Evolutionary conservation across 208 protist genomes (phyloP).

Genomic region (Leishmania arabica): DNA sequence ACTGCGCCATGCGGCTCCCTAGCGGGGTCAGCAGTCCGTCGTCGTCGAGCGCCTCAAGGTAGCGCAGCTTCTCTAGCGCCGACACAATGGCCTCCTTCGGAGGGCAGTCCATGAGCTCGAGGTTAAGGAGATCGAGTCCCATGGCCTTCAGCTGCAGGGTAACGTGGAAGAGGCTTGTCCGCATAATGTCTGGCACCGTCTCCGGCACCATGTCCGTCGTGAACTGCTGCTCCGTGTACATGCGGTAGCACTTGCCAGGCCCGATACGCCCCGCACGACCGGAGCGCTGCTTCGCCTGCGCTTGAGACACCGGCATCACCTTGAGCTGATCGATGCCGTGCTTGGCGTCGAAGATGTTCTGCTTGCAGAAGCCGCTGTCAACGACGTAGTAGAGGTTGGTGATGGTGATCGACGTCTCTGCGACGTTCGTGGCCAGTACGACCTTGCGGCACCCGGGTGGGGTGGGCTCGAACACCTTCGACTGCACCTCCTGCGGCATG

Average conservation of each 20-base stretch:
- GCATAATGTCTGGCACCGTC: slow-evolving; percentile 98
- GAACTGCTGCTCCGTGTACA: slow-evolving; percentile 97
- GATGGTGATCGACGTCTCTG: slow-evolving; percentile 99
- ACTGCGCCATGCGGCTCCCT: slow-evolving; percentile 98
- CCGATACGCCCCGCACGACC: slow-evolving; percentile 96
- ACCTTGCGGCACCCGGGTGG: slow-evolving; percentile 94
- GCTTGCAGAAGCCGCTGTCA: slow-evolving; percentile 98
- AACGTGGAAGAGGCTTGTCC: slow-evolving; percentile 97
- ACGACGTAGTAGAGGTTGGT: slow-evolving; percentile 99
- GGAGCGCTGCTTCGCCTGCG: slow-evolving; percentile 96
- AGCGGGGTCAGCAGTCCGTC: slow-evolving; percentile 97
- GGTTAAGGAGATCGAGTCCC: slow-evolving; percentile 97
- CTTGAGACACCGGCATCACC: slow-evolving; percentile 97
- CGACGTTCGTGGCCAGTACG: slow-evolving; percentile 99
- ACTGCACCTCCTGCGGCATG: slow-evolving; percentile 98
- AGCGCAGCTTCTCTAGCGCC: slow-evolving; percentile 97
- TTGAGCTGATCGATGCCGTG: slow-evolving; percentile 97
- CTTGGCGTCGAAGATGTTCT: slow-evolving; percentile 97
- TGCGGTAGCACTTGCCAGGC: slow-evolving; percentile 97
- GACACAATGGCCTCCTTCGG: slow-evolving; percentile 93
- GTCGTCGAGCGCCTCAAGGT: slow-evolving; percentile 98
- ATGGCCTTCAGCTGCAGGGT: slow-evolving; percentile 98
- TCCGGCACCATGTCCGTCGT: slow-evolving; percentile 95
- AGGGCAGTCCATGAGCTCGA: slow-evolving; percentile 99
- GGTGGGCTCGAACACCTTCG: slow-evolving; percentile 97